Evolutionary conservation across 176 grass and related monocot species (phyloP), one percentile per base, ranked within the genome.

Genomic region (Zoysia japonica): DNA sequence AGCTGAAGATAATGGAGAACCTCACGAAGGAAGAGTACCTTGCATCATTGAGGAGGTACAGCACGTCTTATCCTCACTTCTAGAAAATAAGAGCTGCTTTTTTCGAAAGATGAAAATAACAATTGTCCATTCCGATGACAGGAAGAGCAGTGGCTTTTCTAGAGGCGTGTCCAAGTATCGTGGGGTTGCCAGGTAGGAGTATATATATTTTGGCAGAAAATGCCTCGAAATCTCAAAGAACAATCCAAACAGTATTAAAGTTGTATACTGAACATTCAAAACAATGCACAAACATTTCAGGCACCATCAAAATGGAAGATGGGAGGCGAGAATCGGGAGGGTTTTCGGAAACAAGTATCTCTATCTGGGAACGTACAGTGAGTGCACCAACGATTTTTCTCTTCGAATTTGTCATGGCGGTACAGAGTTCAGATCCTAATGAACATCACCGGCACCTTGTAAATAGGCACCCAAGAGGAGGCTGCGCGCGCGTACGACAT

Each of bases 21-120:
- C 65, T 93, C 17, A 93, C 91, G 0, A 93, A 90, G 77, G 91
- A 93, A 43, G 91, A 90, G 71, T 90, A 93, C 61, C 88, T 93
- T 2, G 88, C 91, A 28, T 90, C 91, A 2, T 47, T 90, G 37
- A 90, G 88, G 45, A 86, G 91, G 91, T 88, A 28, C 36, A 28
- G 28, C 28, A 28, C 28, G 28, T 28, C 28, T 28, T 28, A 28
- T 28, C 28, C 28, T 28, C 28, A 28, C 28, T 28, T 28, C 28
- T 0, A 28, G 28, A 28, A 28, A 28, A 28, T 28, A 28, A 28
- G 28, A 28, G 28, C 28, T 28, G 28, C 28, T 28, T 28, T 28
- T 28, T 28, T 28, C 28, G 28, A 28, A 28, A 28, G 28, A 28
- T 28, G 28, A 28, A 28, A 28, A 28, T 28, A 28, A 28, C 28